Conservation (phyloP, 345 rosid species). For the Aquilaria yunnanensis region DNA sequence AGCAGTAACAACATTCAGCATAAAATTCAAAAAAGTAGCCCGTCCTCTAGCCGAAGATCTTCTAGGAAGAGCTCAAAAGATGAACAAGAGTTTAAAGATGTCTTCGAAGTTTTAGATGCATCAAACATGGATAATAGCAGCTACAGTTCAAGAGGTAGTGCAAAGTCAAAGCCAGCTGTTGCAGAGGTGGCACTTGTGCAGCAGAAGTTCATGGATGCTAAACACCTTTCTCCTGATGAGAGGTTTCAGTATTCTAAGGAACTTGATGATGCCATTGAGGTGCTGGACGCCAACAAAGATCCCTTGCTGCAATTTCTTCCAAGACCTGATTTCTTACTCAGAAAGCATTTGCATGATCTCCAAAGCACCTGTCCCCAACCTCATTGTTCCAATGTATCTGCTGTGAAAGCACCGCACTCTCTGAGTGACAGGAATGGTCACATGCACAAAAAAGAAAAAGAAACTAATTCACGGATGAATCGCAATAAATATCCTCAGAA, state of each 20-base stretch:
- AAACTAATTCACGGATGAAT: slow-evolving; percentile 25
- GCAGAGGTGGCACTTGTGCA: slow-evolving; percentile 62
- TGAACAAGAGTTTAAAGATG: slow-evolving; percentile 86
- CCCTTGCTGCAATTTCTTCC: slow-evolving; percentile 69
- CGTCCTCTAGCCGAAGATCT: slow-evolving; percentile 40
- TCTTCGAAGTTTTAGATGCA: slow-evolving; percentile 71
- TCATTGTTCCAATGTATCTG: slow-evolving; percentile 29
- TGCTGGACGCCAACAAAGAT: slow-evolving; percentile 71
- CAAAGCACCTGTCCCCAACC: slow-evolving; percentile 31
- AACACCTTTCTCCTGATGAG: slow-evolving; percentile 62
- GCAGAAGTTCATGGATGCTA: slow-evolving; percentile 69
- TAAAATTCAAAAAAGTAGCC: slow-evolving; percentile 26
- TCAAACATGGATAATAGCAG: slow-evolving; percentile 36
- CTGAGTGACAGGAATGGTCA: slow-evolving; percentile 18
- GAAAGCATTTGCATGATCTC: slow-evolving; percentile 67
- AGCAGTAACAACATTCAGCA: slow-evolving; percentile 28
- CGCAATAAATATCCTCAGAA: slow-evolving; percentile 23
- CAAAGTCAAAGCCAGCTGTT: slow-evolving; percentile 33
- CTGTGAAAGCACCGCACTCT: slow-evolving; percentile 29
- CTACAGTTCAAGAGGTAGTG: slow-evolving; percentile 21
- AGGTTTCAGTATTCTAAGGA: slow-evolving; percentile 67
- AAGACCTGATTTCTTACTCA: slow-evolving; percentile 73
- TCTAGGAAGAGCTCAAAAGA: slow-evolving; percentile 56
- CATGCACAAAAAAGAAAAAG: slow-evolving; percentile 27
- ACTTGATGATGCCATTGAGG: slow-evolving; percentile 64